A percentile compares a stretch with the other conserved stretches of the same genome.
These are phyloP conservation scores for Colletotrichum sp. DNA, from an alignment of 2,329 filamentous ascomycete genomes.

Conservation along the genomic window DNA sequence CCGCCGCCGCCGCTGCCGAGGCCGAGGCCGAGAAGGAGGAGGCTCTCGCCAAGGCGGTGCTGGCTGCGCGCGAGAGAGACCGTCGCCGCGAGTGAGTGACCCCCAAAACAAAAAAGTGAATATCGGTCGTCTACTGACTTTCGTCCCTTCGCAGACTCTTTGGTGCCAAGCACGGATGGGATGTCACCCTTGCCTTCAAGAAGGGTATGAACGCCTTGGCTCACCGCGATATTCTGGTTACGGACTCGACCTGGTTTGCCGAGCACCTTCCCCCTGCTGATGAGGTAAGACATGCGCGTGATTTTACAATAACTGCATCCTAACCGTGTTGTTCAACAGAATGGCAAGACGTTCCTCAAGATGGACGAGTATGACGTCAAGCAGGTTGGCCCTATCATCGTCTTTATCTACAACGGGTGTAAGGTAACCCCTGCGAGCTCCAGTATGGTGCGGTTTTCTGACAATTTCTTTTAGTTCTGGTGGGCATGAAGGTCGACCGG, in stretches of 20 bases:
- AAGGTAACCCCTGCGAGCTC: conserved; percentile 4
- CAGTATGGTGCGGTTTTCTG: not conserved
- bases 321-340: conserved; percentile 21
- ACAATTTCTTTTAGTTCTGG: not conserved
- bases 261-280: conserved; percentile 33
- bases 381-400: conserved; percentile 25
- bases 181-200: conserved; percentile 1
- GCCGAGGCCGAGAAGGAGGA: not conserved
- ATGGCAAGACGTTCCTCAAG: conserved; percentile 25
- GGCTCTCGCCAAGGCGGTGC: not conserved
- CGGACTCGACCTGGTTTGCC: conserved; percentile 37
- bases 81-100: not conserved
- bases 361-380: not conserved
- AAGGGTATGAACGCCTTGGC: not conserved
- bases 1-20: not conserved
- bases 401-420: conserved; percentile 40
- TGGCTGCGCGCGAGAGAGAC: not conserved
- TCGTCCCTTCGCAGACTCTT: not conserved
- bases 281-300: conserved; percentile 22
- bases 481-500: not conserved
- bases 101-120: not conserved
- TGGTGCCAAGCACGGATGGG: not conserved
- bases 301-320: not conserved
- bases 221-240: conserved; percentile 37
- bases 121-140: not conserved